phyloP scores from a whole-genome alignment of 345 rosid species.

The Salix viminalis region DNA sequence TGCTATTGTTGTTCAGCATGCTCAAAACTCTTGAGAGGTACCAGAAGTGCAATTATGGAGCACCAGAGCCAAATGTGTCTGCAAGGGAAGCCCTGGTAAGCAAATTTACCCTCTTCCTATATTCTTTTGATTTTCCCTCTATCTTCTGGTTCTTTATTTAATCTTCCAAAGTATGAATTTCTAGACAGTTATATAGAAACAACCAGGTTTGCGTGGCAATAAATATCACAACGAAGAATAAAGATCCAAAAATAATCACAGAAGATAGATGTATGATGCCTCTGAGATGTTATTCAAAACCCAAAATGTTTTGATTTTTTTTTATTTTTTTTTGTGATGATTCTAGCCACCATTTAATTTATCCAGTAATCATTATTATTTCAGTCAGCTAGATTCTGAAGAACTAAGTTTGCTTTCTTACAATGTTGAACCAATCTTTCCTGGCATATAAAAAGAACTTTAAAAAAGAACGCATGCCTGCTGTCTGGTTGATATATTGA shows the following conservation, averaged over 20 bases:
- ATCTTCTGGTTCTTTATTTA: not conserved
- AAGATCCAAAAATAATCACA: not conserved
- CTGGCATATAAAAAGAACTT: not conserved
- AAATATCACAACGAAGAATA: not conserved
- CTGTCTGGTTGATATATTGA: not conserved
- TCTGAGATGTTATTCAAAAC: not conserved
- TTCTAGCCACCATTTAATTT: not conserved
- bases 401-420: too few relatives aligned
- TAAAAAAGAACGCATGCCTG: not conserved
- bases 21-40: slow-evolving; percentile 94
- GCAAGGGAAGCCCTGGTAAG: slow-evolving; percentile 76
- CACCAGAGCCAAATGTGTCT: slow-evolving; percentile 77
- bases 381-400: not conserved
- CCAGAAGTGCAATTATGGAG: slow-evolving; percentile 94
- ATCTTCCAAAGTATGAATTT: not conserved
- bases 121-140: not conserved
- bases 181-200: not conserved
- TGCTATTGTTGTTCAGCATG: slow-evolving; percentile 43
- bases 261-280: not conserved
- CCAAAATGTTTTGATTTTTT: not conserved
- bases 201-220: not conserved
- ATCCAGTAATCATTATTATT: too few relatives aligned
- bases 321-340: not conserved
- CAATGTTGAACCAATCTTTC: not conserved
- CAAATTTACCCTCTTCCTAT: slow-evolving; percentile 9